Conservation (phyloP, 768 basidiomycete species). For the Asterophora lycoperdoides region DNA sequence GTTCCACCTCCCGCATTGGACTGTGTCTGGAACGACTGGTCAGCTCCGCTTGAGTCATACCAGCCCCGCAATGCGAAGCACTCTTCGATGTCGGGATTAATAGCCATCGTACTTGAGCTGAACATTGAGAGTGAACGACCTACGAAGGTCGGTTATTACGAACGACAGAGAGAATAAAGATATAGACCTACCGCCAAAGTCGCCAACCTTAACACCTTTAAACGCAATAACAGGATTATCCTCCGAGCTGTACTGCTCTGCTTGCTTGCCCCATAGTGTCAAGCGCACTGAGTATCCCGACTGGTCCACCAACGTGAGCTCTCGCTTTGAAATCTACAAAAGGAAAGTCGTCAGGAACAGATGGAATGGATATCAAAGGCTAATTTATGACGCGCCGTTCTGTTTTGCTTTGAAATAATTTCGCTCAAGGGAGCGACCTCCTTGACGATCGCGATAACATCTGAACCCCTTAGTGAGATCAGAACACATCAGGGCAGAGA, state of each 20-base stretch:
- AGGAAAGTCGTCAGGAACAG: constrained; percentile 1
- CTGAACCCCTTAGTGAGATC: constrained; percentile 35
- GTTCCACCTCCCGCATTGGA: constrained; percentile 39
- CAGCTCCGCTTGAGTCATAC: constrained; percentile 73
- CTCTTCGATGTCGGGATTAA: constrained; percentile 90
- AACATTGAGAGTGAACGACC: constrained; percentile 84
- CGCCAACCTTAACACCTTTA: constrained; percentile 91
- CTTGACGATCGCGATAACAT: constrained; percentile 85
- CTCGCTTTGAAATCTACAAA: constrained; percentile 77
- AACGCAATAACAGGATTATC: constrained; percentile 79
- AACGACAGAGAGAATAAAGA: neutral
- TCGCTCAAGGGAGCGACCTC: constrained; percentile 65
- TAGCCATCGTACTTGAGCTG: constrained; percentile 73
- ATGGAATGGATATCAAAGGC: constrained; percentile 1
- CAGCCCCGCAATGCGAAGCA: constrained; percentile 86
- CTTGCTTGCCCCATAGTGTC: constrained; percentile 96
- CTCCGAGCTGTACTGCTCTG: constrained; percentile 66
- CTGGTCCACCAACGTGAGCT: constrained; percentile 83
- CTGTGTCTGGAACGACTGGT: constrained; percentile 68
- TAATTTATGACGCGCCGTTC: constrained; percentile 42
- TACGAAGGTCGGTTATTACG: constrained; percentile 24
- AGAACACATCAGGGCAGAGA: neutral
- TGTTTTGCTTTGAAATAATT: constrained; percentile 72
- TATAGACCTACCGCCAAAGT: constrained; percentile 66
- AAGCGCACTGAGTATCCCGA: constrained; percentile 74